These are phyloP conservation scores for Ballota nigra DNA, from an alignment of 257 asterid species.

Conservation along the genomic window DNA sequence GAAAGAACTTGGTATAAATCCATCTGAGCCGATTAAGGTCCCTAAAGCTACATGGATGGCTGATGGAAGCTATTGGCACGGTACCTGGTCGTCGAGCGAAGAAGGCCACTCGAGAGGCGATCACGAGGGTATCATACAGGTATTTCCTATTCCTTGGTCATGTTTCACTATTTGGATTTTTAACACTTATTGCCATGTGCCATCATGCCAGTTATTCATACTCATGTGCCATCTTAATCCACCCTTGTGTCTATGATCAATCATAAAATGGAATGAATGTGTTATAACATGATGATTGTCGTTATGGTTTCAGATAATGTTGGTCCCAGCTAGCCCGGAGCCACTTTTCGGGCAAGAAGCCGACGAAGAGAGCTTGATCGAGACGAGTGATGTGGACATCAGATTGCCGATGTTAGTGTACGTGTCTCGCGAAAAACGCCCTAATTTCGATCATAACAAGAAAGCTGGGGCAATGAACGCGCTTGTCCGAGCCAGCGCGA, in stretches of 20 bases:
- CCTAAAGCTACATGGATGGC: slow-evolving; percentile 95
- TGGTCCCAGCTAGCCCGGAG: slow-evolving; percentile 78
- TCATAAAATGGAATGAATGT: no score
- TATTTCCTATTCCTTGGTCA: not conserved
- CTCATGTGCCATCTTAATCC: no score
- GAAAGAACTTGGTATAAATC: slow-evolving; percentile 54
- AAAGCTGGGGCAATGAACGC: slow-evolving; percentile 98
- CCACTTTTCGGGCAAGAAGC: slow-evolving; percentile 63
- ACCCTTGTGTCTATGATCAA: no score
- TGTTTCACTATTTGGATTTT: no score
- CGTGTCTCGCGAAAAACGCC: slow-evolving; percentile 86
- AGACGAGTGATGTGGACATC: slow-evolving; percentile 65
- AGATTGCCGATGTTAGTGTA: slow-evolving; percentile 90
- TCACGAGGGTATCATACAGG: slow-evolving; percentile 95
- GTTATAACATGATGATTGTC: not conserved
- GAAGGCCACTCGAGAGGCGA: slow-evolving; percentile 81
- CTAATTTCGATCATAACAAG: slow-evolving; percentile 86
- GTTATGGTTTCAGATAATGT: slow-evolving; percentile 63
- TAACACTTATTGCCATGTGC: not conserved
- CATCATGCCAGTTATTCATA: no score
- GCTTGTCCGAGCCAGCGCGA: slow-evolving; percentile 85
- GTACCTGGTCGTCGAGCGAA: slow-evolving; percentile 70
- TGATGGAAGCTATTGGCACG: slow-evolving; percentile 92
- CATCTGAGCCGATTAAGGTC: slow-evolving; percentile 49
- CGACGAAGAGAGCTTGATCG: slow-evolving; percentile 54